phyloP scores from a whole-genome alignment of 345 rosid genomes.

The Acer saccharum region DNA sequence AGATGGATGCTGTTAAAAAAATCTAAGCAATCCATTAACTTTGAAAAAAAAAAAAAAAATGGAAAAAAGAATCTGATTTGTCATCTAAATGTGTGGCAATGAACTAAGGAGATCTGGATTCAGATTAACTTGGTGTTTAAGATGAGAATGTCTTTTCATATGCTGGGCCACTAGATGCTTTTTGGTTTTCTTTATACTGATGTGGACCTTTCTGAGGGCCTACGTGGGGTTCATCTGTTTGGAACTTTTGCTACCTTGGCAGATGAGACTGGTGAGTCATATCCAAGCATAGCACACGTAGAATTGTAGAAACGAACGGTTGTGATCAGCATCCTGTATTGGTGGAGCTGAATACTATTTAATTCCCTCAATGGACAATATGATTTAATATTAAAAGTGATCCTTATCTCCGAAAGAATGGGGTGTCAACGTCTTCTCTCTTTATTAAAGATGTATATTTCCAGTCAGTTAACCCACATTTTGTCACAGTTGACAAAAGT shows the following conservation, averaged over 20 bases:
- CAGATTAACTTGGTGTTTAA: neutral
- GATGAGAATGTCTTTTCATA: neutral
- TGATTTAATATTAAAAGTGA: neutral
- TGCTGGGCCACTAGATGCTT: conserved; percentile 8
- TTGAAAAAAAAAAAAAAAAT: neutral
- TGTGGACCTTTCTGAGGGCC: conserved; percentile 7
- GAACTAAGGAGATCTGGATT: no score
- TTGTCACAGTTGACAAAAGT: no score
- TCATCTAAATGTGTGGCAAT: no score
- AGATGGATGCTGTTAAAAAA: neutral
- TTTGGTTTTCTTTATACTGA: neutral
- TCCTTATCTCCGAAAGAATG: no score
- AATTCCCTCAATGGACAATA: neutral
- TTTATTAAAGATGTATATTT: neutral
- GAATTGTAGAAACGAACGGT: neutral
- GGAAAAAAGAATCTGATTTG: no score
- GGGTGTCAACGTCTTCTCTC: no score
- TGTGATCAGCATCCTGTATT: no score
- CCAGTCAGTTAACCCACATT: no score
- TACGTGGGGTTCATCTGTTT: neutral
- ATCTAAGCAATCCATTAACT: neutral
- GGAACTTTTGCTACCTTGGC: neutral
- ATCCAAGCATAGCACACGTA: no score
- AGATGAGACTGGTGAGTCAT: no score
- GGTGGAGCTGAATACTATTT: no score